Conservation (phyloP, 2,329 filamentous ascomycete genomes). For the Tolypocladium nubicola region DNA sequence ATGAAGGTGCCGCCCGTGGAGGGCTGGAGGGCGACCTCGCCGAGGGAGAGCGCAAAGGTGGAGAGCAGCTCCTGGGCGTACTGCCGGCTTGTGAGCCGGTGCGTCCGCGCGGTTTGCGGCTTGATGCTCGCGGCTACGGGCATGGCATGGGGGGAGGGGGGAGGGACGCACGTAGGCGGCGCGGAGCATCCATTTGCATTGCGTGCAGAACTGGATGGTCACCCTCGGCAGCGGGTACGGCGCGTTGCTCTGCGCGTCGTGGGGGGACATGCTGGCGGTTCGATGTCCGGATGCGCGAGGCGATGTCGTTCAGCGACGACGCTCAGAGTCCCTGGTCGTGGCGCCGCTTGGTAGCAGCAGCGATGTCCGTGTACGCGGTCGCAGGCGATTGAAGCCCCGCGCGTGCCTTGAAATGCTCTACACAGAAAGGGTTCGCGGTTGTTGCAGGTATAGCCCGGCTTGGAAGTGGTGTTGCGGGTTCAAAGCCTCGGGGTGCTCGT, state of each 20-base stretch:
- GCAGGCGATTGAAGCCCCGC: too few species aligned
- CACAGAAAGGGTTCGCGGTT: neutral
- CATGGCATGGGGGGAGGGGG: too few species aligned
- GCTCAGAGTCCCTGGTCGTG: neutral
- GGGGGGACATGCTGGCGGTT: neutral
- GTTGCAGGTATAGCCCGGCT: neutral
- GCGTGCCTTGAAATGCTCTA: too few species aligned
- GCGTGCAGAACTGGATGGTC: constrained; percentile 85
- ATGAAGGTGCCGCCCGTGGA: constrained; percentile 75
- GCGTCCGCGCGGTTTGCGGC: too few species aligned
- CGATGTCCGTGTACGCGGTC: neutral
- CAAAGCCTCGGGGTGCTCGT: neutral
- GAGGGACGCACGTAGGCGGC: constrained; percentile 59
- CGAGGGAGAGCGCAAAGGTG: constrained; percentile 74
- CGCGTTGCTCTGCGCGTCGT: neutral
- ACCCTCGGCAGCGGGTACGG: constrained; percentile 47
- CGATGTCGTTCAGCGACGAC: neutral
- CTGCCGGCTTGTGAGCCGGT: constrained; percentile 28
- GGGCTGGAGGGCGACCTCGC: constrained; percentile 81
- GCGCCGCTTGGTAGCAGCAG: too few species aligned
- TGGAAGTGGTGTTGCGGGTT: neutral
- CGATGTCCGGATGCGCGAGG: neutral
- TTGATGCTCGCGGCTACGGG: too few species aligned
- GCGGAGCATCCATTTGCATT: constrained; percentile 85
- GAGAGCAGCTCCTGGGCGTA: constrained; percentile 92